These are phyloP conservation scores for Papiliotrema terrestris DNA, from an alignment of 1,284 basidiomycete species.

Conservation along the genomic window DNA sequence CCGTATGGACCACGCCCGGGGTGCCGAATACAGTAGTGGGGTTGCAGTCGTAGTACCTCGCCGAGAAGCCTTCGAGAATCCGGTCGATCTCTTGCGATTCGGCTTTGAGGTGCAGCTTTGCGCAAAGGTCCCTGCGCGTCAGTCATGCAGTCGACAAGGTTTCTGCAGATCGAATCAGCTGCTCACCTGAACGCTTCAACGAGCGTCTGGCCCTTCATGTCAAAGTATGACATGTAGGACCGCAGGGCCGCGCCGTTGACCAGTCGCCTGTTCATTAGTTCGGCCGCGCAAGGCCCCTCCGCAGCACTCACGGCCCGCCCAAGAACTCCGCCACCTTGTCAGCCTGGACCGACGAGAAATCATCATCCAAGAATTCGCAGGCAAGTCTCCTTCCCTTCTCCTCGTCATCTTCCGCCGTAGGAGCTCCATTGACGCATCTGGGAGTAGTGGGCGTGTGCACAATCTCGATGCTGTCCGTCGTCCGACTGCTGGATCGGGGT, in stretches of 20 bases:
- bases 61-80: constrained; percentile 85
- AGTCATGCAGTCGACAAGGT: not conserved
- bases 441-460: not conserved
- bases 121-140: constrained; percentile 69
- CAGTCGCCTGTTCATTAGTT: constrained; percentile 54
- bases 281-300: not conserved
- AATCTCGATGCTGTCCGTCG: not conserved
- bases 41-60: constrained; percentile 88
- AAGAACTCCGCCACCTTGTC: constrained; percentile 97
- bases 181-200: constrained; percentile 83
- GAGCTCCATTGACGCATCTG: not conserved
- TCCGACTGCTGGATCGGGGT: not conserved
- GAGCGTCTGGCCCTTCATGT: constrained; percentile 75
- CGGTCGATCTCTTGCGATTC: constrained; percentile 98
- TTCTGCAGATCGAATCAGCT: constrained; percentile 4
- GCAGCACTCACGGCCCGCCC: constrained; percentile 70
- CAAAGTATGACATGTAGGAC: constrained; percentile 83
- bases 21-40: constrained; percentile 73
- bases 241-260: constrained; percentile 72
- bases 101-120: constrained; percentile 86
- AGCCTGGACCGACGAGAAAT: constrained; percentile 73
- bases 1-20: constrained; percentile 83
- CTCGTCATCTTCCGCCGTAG: constrained; percentile 48
- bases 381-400: constrained; percentile 70
- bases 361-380: constrained; percentile 77